These are phyloP conservation scores for Pseudogymnoascus sp. DNA, from an alignment of 2,329 filamentous ascomycete species.

Conservation along the genomic window DNA sequence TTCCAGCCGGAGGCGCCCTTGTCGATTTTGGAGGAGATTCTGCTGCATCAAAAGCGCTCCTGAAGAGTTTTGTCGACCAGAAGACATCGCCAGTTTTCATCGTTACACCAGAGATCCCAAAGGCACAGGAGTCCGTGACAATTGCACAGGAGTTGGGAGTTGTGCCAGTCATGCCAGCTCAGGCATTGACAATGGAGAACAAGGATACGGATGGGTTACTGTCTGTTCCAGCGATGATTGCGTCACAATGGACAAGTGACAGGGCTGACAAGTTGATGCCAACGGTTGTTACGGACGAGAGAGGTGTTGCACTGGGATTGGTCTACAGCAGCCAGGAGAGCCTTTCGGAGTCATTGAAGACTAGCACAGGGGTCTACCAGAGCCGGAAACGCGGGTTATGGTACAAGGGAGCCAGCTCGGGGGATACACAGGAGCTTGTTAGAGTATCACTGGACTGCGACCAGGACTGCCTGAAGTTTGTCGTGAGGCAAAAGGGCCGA, in stretches of 20 bases:
- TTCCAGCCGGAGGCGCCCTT: slow-evolving; percentile 28
- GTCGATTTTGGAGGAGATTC: slow-evolving; percentile 33
- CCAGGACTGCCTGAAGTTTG: slow-evolving; percentile 82
- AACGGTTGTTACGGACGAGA: slow-evolving; percentile 85
- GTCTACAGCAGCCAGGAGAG: slow-evolving; percentile 94
- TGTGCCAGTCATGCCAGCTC: slow-evolving; percentile 68
- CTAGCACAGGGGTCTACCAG: slow-evolving; percentile 73
- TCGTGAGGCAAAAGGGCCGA: slow-evolving; percentile 80
- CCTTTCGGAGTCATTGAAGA: slow-evolving; percentile 75
- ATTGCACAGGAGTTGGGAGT: slow-evolving; percentile 31
- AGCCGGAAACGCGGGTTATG: slow-evolving; percentile 91
- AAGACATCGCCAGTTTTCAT: slow-evolving; percentile 27
- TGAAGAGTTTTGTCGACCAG: slow-evolving; percentile 21
- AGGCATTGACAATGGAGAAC: slow-evolving; percentile 60
- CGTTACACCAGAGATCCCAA: slow-evolving; percentile 13
- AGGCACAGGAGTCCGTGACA: slow-evolving; percentile 18
- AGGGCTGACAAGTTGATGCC: slow-evolving; percentile 76
- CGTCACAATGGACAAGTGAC: slow-evolving; percentile 71
- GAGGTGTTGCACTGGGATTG: slow-evolving; percentile 73
- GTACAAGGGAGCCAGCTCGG: slow-evolving; percentile 94
- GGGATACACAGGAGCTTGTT: slow-evolving; percentile 84
- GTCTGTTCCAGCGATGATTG: slow-evolving; percentile 62
- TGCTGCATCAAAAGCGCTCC: slow-evolving; percentile 28
- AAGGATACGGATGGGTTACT: slow-evolving; percentile 49
- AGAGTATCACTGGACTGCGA: slow-evolving; percentile 86